phyloP scores from a whole-genome alignment of 352 stramenopile species.

The Lagenidium giganteum region DNA sequence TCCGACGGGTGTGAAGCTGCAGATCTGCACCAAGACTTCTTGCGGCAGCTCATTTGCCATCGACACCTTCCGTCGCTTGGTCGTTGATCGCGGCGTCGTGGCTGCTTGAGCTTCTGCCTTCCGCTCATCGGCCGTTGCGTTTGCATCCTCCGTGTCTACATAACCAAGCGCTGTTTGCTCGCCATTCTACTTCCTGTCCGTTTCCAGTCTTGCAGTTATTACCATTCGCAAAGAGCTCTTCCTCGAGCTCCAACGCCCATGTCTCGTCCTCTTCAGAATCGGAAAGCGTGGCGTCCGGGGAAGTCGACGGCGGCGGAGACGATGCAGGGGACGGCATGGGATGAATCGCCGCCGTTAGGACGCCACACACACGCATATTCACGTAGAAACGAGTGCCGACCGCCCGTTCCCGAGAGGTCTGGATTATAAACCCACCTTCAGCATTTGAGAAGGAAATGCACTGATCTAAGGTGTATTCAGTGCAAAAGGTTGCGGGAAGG shows the following conservation, averaged over 20 bases:
- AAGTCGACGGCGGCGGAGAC: background rate
- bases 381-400: constrained; percentile 3
- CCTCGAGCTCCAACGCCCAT: constrained; percentile 66
- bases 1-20: constrained; percentile 64
- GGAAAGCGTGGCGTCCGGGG: background rate
- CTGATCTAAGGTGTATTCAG: too few species aligned
- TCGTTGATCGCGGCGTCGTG: background rate
- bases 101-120: background rate
- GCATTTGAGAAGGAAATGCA: too few species aligned
- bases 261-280: constrained; percentile 45
- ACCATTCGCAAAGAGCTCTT: constrained; percentile 40
- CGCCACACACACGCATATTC: background rate
- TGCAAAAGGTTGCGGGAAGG: constrained; percentile 9
- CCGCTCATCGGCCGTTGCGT: too few species aligned
- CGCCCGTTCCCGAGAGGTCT: too few species aligned
- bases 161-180: too few species aligned
- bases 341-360: too few species aligned
- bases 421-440: too few species aligned
- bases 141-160: too few species aligned
- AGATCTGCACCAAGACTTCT: constrained; percentile 67
- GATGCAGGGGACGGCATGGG: too few species aligned
- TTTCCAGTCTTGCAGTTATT: too few species aligned
- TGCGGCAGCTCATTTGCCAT: constrained; percentile 51
- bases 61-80: background rate
- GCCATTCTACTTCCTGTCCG: too few species aligned